A percentile compares a stretch with the other conserved stretches of the same genome.
Conservation (phyloP, 2,329 filamentous ascomycete genomes). For the Dothiorella sarmentorum region DNA sequence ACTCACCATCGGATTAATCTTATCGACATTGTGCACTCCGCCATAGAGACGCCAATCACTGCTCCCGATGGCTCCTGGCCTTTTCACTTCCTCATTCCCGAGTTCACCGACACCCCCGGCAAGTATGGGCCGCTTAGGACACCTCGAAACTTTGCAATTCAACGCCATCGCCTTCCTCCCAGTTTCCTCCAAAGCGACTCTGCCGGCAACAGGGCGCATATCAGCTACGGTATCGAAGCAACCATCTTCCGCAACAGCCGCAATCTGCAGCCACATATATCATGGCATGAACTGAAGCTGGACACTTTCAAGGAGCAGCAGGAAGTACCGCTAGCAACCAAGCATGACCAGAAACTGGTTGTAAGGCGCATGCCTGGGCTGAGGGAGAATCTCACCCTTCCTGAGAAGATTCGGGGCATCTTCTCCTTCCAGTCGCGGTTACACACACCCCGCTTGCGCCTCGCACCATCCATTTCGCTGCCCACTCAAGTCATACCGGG, state of each 20-base stretch:
- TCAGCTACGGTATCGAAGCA: slow-evolving; percentile 25
- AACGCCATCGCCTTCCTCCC: slow-evolving; percentile 20
- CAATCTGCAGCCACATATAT: background rate
- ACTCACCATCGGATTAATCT: background rate
- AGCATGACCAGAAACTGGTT: slow-evolving; percentile 25
- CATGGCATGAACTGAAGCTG: slow-evolving; percentile 25
- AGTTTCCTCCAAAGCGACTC: slow-evolving; percentile 25
- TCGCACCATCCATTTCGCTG: background rate
- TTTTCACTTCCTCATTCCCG: slow-evolving; percentile 36
- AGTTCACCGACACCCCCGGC: slow-evolving; percentile 27
- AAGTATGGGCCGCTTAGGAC: slow-evolving; percentile 21
- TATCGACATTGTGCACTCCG: background rate
- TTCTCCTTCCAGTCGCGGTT: background rate
- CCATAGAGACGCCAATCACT: slow-evolving; percentile 18
- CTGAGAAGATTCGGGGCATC: background rate
- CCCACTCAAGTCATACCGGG: background rate
- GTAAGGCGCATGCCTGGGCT: background rate
- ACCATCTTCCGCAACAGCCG: slow-evolving; percentile 15
- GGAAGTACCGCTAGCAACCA: slow-evolving; percentile 21
- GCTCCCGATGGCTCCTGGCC: slow-evolving; percentile 30
- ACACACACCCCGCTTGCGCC: background rate
- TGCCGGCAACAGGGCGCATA: slow-evolving; percentile 29
- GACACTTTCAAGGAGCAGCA: slow-evolving; percentile 25
- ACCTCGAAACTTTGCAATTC: slow-evolving; percentile 27
- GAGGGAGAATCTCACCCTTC: too few species aligned